phyloP scores from a whole-genome alignment of 768 basidiomycete genomes.

The Chalciporus piperatus region DNA sequence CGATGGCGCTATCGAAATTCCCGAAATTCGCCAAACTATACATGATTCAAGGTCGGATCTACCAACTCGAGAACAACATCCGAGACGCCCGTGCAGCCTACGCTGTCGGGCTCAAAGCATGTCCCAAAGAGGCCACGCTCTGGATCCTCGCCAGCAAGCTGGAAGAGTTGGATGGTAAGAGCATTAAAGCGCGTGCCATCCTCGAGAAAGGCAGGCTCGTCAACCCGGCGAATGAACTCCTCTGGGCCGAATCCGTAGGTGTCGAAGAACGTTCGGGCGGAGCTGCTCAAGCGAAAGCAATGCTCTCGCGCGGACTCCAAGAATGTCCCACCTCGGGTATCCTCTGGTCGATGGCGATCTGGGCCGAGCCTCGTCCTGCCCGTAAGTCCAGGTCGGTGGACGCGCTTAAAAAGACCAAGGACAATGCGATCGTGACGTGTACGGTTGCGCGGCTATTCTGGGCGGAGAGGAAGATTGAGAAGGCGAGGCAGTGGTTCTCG shows the following conservation, averaged over 20 bases:
- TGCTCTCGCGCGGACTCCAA: conserved; percentile 86
- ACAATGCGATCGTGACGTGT: conserved; percentile 83
- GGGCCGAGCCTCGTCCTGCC: conserved; percentile 85
- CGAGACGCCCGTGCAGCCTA: conserved; percentile 75
- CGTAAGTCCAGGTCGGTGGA: conserved; percentile 89
- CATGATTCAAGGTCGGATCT: conserved; percentile 96
- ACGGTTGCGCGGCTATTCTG: conserved; percentile 93
- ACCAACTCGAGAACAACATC: conserved; percentile 58
- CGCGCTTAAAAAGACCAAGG: conserved; percentile 88
- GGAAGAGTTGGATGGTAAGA: conserved; percentile 88
- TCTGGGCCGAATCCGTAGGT: conserved; percentile 90
- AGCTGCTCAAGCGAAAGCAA: conserved; percentile 77
- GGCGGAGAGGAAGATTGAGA: conserved; percentile 93
- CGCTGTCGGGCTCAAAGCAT: conserved; percentile 80
- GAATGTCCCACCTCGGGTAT: conserved; percentile 88
- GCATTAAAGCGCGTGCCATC: conserved; percentile 88
- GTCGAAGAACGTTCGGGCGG: conserved; percentile 90
- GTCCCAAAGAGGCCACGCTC: conserved; percentile 78
- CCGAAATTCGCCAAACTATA: conserved; percentile 90
- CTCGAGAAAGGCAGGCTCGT: conserved; percentile 87
- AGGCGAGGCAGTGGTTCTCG: conserved; percentile 92
- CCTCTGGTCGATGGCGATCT: conserved; percentile 90
- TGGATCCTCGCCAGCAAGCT: conserved; percentile 89
- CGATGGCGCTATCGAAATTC: conserved; percentile 77
- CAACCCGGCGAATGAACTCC: conserved; percentile 77